Conservation (phyloP, 2,329 filamentous ascomycete species). For the Cadophora malorum region DNA sequence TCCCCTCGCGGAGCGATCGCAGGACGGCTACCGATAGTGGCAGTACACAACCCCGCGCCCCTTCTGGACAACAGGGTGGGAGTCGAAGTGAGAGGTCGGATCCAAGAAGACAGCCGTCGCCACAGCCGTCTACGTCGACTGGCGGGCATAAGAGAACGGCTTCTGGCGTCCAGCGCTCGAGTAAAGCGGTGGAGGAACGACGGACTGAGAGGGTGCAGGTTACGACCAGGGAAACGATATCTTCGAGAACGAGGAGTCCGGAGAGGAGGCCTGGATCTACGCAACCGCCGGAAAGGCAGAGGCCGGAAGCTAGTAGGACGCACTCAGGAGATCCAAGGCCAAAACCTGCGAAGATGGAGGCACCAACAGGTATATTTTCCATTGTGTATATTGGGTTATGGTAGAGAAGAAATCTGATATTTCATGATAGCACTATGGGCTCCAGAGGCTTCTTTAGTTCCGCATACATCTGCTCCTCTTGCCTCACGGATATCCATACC, state of each 20-base stretch:
- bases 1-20: slow-evolving; percentile 43
- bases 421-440: slow-evolving; percentile 66
- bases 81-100: slow-evolving; percentile 40
- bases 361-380: slow-evolving; percentile 53
- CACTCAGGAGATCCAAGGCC: slow-evolving; percentile 40
- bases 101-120: slow-evolving; percentile 39
- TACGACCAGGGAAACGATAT: slow-evolving; percentile 67
- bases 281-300: slow-evolving; percentile 34
- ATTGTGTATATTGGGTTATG: neutral
- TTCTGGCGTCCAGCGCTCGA: slow-evolving; percentile 60
- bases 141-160: slow-evolving; percentile 61
- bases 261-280: slow-evolving; percentile 45
- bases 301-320: slow-evolving; percentile 37
- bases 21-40: slow-evolving; percentile 42
- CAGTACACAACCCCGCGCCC: slow-evolving; percentile 41
- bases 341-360: slow-evolving; percentile 53
- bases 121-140: slow-evolving; percentile 33
- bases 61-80: slow-evolving; percentile 38
- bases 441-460: slow-evolving; percentile 77
- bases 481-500: slow-evolving; percentile 61
- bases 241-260: slow-evolving; percentile 65
- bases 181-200: slow-evolving; percentile 53
- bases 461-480: slow-evolving; percentile 63
- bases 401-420: slow-evolving; percentile 20
- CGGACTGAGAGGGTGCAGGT: slow-evolving; percentile 63